phyloP scores from a whole-genome alignment of 2,329 filamentous ascomycete genomes.

The Phialocephala sp. region DNA sequence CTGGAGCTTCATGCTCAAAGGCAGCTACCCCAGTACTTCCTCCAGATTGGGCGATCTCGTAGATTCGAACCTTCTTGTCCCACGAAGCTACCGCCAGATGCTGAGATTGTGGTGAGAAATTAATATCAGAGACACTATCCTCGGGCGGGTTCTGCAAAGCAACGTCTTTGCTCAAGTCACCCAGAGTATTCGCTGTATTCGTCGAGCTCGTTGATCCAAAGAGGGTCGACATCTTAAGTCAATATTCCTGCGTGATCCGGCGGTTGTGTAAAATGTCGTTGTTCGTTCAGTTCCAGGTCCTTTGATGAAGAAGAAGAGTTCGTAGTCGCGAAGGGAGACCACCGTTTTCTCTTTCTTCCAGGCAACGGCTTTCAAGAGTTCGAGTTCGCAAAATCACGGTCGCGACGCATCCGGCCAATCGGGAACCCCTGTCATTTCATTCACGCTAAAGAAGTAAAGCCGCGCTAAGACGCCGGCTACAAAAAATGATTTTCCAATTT shows the following conservation, averaged over 20 bases:
- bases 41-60: slow-evolving; percentile 81
- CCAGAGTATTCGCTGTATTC: slow-evolving; percentile 72
- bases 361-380: slow-evolving; percentile 25
- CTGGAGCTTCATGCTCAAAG: slow-evolving; percentile 85
- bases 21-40: slow-evolving; percentile 83
- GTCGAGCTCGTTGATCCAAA: slow-evolving; percentile 57
- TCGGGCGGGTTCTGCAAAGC: slow-evolving; percentile 78
- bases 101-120: slow-evolving; percentile 79
- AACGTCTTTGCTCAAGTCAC: slow-evolving; percentile 90
- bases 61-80: slow-evolving; percentile 98
- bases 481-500: slow-evolving; percentile 27
- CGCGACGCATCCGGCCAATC: slow-evolving; percentile 22
- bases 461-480: slow-evolving; percentile 10
- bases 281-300: background rate
- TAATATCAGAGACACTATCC: slow-evolving; percentile 87
- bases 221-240: slow-evolving; percentile 64
- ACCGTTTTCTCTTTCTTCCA: slow-evolving; percentile 18
- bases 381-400: slow-evolving; percentile 13
- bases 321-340: background rate
- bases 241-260: background rate
- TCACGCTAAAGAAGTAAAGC: slow-evolving; percentile 18
- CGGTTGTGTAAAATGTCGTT: slow-evolving; percentile 1
- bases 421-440: background rate
- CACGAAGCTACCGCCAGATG: slow-evolving; percentile 90
- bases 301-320: slow-evolving; percentile 11